Conservation (phyloP, 2,329 filamentous ascomycete species). For the Xylaria sp. region DNA sequence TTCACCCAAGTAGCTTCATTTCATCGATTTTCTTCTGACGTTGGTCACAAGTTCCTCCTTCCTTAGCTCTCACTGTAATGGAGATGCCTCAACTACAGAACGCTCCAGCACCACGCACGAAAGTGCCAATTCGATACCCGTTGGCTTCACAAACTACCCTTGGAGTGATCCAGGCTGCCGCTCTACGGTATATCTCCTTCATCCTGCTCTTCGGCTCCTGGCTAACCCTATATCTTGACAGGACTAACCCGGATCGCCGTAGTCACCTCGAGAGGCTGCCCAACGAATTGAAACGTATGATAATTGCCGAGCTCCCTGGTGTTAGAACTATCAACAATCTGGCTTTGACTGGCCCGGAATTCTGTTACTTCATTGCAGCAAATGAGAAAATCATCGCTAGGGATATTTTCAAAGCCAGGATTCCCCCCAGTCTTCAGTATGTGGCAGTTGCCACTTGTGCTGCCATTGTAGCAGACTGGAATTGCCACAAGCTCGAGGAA, state of each 20-base stretch:
- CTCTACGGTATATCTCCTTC: background rate
- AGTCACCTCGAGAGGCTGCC: constrained; percentile 12
- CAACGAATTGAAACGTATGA: background rate
- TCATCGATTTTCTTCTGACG: no score
- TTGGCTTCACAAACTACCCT: background rate
- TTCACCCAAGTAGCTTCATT: no score
- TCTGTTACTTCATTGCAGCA: background rate
- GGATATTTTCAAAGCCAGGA: background rate
- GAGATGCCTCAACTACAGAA: background rate
- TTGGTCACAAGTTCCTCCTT: no score
- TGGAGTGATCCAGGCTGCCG: background rate
- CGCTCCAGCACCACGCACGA: background rate
- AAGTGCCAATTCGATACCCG: background rate
- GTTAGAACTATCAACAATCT: background rate
- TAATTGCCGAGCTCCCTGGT: background rate
- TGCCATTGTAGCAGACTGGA: background rate
- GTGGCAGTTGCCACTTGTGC: background rate
- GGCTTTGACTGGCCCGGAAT: background rate
- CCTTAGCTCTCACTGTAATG: no score
- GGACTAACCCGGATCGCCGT: background rate
- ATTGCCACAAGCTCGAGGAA: background rate
- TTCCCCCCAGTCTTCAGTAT: background rate
- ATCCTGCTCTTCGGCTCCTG: background rate
- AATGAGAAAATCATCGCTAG: background rate
- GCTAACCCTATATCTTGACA: background rate